Percentiles rank a stretch among this genome's conserved stretches.
Conservation (phyloP, 2,329 filamentous ascomycete genomes). For the Periglandula ipomoeae region DNA sequence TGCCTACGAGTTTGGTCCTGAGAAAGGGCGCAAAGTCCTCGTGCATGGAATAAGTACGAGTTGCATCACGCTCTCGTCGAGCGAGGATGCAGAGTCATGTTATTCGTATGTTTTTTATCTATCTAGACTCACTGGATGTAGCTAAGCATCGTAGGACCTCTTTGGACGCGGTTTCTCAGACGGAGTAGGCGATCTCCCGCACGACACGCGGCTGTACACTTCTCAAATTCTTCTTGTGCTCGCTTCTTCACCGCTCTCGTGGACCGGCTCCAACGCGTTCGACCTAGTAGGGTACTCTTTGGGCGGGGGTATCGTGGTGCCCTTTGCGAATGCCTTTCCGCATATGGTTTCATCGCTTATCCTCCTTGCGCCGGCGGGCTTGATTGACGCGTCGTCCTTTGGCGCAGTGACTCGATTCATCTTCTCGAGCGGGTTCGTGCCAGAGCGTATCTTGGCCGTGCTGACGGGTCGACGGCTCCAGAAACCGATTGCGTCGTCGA, state of each 20-base stretch:
- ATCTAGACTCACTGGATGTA: conserved; percentile 1
- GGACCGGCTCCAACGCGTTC: conserved; percentile 52
- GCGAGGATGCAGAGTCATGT: conserved; percentile 68
- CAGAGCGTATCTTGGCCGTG: conserved; percentile 39
- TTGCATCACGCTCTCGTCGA: conserved; percentile 60
- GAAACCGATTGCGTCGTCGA: conserved; percentile 37
- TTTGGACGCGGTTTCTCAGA: conserved; percentile 62
- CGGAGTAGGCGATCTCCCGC: conserved; percentile 54
- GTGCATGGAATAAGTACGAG: conserved; percentile 81
- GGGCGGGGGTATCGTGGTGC: conserved; percentile 67
- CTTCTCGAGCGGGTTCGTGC: conserved; percentile 46
- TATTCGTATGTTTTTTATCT: conserved; percentile 46
- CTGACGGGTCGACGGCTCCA: conserved; percentile 40
- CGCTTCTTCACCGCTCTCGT: conserved; percentile 58
- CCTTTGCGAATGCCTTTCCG: conserved; percentile 67
- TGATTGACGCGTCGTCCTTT: conserved; percentile 52
- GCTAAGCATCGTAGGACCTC: conserved; percentile 55
- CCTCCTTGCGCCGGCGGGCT: conserved; percentile 69
- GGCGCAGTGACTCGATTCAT: conserved; percentile 38
- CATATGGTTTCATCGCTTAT: conserved; percentile 59
- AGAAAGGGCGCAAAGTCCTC: conserved; percentile 63
- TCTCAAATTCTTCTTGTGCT: conserved; percentile 64
- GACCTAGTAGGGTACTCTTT: conserved; percentile 72
- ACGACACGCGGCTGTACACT: conserved; percentile 65
- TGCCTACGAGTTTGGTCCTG: conserved; percentile 76